Conservation (phyloP, 2,329 filamentous ascomycete species). For the Fusarium compactum region DNA sequence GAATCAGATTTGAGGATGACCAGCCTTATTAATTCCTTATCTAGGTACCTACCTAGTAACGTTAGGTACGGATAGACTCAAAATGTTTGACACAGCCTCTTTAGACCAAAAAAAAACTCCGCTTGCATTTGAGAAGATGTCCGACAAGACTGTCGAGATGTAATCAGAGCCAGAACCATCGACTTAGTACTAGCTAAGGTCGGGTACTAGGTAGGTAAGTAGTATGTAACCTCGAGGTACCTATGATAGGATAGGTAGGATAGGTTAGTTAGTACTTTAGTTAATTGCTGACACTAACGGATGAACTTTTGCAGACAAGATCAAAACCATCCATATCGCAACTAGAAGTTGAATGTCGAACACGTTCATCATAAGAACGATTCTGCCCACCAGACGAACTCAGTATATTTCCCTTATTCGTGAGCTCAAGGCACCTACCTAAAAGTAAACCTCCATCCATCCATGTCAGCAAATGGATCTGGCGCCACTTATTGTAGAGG, state of each 20-base stretch:
- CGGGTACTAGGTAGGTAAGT: too few relatives aligned
- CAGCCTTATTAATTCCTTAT: not conserved
- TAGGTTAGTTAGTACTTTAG: not conserved
- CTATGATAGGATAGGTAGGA: not conserved
- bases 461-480: not conserved
- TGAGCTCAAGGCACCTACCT: not conserved
- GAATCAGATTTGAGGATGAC: conserved; percentile 3
- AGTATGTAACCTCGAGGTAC: too few relatives aligned
- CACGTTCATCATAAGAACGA: not conserved
- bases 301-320: not conserved
- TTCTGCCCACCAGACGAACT: not conserved
- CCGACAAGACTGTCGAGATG: too few relatives aligned
- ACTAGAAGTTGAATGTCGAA: not conserved
- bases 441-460: not conserved
- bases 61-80: not conserved
- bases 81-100: too few relatives aligned
- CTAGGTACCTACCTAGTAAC: too few relatives aligned
- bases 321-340: not conserved
- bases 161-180: too few relatives aligned
- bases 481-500: conserved; percentile 12
- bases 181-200: too few relatives aligned
- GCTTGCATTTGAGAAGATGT: too few relatives aligned
- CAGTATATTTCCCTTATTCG: not conserved
- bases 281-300: not conserved
- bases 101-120: too few relatives aligned